Conservation (phyloP, 2,329 filamentous ascomycete species). For the Microascus cirrosus region DNA sequence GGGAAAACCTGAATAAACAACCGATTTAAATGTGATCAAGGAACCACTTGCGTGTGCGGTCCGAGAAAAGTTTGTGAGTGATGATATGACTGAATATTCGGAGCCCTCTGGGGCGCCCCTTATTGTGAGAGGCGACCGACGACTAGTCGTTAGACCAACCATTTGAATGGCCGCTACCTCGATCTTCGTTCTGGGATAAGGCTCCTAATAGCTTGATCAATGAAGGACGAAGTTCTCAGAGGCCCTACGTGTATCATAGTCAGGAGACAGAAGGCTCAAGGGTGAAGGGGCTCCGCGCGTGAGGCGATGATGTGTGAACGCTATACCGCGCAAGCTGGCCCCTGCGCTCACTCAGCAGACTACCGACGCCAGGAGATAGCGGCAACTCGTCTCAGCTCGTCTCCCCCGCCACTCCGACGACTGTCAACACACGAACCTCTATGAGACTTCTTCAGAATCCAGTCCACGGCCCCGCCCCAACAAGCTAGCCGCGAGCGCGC, state of each 20-base stretch:
- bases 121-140: not conserved
- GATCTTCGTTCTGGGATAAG: not conserved
- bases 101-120: not conserved
- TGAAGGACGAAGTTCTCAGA: not conserved
- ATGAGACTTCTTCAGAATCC: not conserved
- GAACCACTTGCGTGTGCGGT: not conserved
- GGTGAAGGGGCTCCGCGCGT: not conserved
- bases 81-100: not conserved
- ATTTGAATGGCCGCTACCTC: not conserved
- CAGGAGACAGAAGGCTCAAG: not conserved
- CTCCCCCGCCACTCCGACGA: too few relatives aligned
- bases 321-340: not conserved
- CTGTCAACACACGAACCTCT: too few relatives aligned
- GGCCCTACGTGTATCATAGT: not conserved
- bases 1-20: too few relatives aligned
- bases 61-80: not conserved
- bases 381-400: too few relatives aligned
- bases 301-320: not conserved
- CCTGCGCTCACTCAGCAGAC: not conserved
- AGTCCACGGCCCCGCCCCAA: not conserved
- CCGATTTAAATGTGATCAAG: not conserved
- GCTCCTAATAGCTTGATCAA: not conserved
- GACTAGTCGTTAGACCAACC: not conserved
- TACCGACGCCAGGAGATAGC: too few relatives aligned
- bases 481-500: not conserved